Evolutionary conservation across 352 stramenopile species (phyloP).

Genomic region (Phytophthora tentaculata): DNA sequence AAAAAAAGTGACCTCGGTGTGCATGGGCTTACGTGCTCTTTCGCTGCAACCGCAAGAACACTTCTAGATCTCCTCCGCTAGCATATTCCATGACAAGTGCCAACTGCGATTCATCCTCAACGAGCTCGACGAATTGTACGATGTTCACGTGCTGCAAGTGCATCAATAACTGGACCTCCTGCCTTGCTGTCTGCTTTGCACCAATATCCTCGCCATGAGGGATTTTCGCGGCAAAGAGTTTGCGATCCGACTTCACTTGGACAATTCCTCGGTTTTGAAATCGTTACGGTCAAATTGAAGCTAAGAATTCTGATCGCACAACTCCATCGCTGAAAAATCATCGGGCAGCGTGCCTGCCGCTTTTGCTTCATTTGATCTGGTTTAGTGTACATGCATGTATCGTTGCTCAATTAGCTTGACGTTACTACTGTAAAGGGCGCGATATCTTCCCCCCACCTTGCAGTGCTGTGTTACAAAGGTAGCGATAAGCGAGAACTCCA

Average conservation of each 20-base stretch:
- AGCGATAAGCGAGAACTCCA: constrained; percentile 15
- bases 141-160: constrained; percentile 68
- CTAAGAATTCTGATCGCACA: constrained; percentile 1
- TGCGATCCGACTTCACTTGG: constrained; percentile 33
- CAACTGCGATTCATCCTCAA: constrained; percentile 38
- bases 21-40: constrained; percentile 20
- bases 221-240: constrained; percentile 65
- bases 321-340: constrained; percentile 14
- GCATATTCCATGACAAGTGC: constrained; percentile 85
- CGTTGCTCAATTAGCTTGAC: constrained; percentile 44
- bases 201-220: constrained; percentile 24
- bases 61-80: constrained; percentile 62
- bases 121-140: constrained; percentile 59
- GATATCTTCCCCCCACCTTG: constrained; percentile 15
- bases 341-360: constrained; percentile 20
- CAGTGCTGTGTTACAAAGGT: no score
- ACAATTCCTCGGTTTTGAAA: constrained; percentile 36
- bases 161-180: constrained; percentile 63
- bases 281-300: constrained; percentile 18
- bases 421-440: constrained; percentile 25
- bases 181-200: constrained; percentile 5
- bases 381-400: constrained; percentile 49
- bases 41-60: constrained; percentile 40
- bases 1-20: background rate
- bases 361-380: constrained; percentile 25